A percentile compares a stretch with the other conserved stretches of the same genome.
Evolutionary conservation across 352 stramenopile genomes (phyloP).

Genomic region (Phytophthora fragariaefolia): DNA sequence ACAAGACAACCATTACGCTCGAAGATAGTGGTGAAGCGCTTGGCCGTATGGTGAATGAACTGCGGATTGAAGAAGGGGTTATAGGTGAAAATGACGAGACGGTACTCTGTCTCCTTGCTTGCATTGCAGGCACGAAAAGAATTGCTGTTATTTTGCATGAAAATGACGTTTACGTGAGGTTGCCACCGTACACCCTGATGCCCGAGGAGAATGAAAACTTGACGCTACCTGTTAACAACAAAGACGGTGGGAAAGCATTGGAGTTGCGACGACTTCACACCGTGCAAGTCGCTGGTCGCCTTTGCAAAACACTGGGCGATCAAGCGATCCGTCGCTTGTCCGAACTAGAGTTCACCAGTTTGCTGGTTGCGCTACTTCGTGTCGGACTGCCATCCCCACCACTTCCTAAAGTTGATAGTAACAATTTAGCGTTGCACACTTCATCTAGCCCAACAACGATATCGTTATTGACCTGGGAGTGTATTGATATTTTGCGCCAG

Average conservation of each 20-base stretch:
- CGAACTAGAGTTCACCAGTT: constrained; percentile 43
- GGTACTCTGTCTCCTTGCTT: constrained; percentile 50
- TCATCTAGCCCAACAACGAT: constrained; percentile 7
- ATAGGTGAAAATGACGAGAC: constrained; percentile 51
- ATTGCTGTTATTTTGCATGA: constrained; percentile 65
- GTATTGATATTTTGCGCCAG: constrained; percentile 48
- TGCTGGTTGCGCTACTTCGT: constrained; percentile 55
- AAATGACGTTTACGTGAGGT: constrained; percentile 52
- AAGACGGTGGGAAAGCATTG: not conserved
- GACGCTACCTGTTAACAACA: constrained; percentile 3
- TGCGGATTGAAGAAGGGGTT: constrained; percentile 36
- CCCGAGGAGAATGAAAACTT: constrained; percentile 9
- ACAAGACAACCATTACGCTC: constrained; percentile 74
- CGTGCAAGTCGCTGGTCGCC: constrained; percentile 28
- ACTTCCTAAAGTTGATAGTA: constrained; percentile 6
- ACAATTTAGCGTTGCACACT: not conserved
- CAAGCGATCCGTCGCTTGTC: constrained; percentile 46
- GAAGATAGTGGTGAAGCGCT: constrained; percentile 74
- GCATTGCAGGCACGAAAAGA: constrained; percentile 44
- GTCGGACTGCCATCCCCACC: constrained; percentile 4
- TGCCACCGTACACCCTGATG: constrained; percentile 51
- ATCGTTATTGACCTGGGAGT: constrained; percentile 38
- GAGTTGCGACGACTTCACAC: constrained; percentile 19
- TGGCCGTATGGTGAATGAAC: constrained; percentile 54
- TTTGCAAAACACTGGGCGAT: constrained; percentile 48